Evolutionary conservation across 345 rosid genomes (phyloP), one percentile per base, ranked within the genome.

Genomic region (Excoecaria agallocha): DNA sequence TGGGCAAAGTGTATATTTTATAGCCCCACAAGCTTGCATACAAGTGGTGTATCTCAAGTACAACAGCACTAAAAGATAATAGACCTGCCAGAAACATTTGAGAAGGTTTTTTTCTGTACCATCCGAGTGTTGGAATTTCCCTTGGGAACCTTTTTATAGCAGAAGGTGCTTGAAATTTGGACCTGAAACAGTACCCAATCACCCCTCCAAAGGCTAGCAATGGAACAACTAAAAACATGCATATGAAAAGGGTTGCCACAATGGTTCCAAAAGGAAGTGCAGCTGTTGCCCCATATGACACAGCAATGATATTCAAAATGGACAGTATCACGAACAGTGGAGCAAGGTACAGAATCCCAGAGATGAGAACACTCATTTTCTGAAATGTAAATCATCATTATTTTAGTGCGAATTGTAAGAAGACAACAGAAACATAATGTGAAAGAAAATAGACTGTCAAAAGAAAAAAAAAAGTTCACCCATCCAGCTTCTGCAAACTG

Each of bases 251-350:
- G 77, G 90, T 85, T 77, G 85, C 84, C 64, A 88, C 19, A 74
- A 89, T 80, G 75, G 96, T 90, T 82, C 97, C 87, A 66, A 89
- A 87, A 39, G 97, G 98, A 82, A 91, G 86, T 41, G 97, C 91
- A 72, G 89, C 84, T 2, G 93, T 94, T 74, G 89, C 87, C 20
- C 94, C 90, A 70, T 90, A 90, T 73, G 87, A 82, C 72, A 82
- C 73, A 68, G 98, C 88, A 74, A 90, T 80, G 50, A 81, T 85
- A 76, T 94, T 91, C 73, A 94, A 87, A 75, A 84, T 58, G 37
- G 80, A 87, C 39, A 79, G 61, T 43, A 84, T 79, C 61, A 79
- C 81, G 73, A 87, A 79, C 50, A 84, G 71, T 68, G 98, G 97
- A 70, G 86, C 89, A 0, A 79, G 72, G 80, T 83, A 90, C 68